Percentiles rank a stretch among this genome's conserved stretches.
phyloP scores from a whole-genome alignment of 129 eudicot species.

The Chrysanthemum lavandulifolium region DNA sequence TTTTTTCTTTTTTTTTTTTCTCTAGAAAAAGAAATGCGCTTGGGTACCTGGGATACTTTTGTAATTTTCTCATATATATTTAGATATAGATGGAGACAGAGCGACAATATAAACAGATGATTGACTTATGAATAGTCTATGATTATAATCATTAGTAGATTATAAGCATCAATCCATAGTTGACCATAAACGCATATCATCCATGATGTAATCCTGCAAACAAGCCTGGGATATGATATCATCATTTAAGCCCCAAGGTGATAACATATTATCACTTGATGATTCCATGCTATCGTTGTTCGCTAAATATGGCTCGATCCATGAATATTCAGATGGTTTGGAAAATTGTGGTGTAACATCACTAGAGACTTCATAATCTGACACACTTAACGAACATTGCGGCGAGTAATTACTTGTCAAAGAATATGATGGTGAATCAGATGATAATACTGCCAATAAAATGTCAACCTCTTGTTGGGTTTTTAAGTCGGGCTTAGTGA shows the following conservation, averaged over 20 bases:
- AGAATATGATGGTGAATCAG: conserved; percentile 16
- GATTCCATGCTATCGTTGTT: conserved; percentile 15
- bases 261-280: conserved; percentile 23
- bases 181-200: conserved; percentile 15
- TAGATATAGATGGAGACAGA: no score
- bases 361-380: conserved; percentile 25
- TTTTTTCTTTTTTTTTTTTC: no score
- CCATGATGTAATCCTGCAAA: conserved; percentile 11
- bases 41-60: no score
- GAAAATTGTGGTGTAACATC: conserved; percentile 23
- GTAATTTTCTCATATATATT: no score
- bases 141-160: no score
- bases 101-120: background rate
- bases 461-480: conserved; percentile 21
- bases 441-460: conserved; percentile 20
- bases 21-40: no score
- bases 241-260: conserved; percentile 11
- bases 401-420: conserved; percentile 25
- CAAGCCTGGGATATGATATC: background rate
- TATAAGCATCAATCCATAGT: conserved; percentile 8
- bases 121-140: background rate
- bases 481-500: background rate
- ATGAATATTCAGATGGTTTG: background rate
- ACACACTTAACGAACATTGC: conserved; percentile 18
- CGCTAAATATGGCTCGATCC: conserved; percentile 18